Conservation (phyloP, 2,329 filamentous ascomycete species). For the Clonostachys solani region DNA sequence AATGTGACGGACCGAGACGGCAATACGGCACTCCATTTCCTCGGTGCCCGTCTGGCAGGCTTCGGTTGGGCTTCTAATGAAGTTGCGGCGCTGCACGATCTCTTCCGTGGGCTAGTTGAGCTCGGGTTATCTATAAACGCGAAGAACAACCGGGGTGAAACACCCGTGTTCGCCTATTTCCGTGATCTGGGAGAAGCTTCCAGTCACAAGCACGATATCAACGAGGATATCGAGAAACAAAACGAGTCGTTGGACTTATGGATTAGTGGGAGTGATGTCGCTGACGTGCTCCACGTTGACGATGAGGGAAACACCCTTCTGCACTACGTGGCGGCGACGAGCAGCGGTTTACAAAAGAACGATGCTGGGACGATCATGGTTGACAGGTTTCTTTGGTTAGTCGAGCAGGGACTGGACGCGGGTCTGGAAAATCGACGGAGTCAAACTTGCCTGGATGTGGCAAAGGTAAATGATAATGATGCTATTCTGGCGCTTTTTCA, state of each 20-base stretch:
- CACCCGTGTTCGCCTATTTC: background rate
- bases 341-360: no score
- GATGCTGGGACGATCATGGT: background rate
- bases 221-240: background rate
- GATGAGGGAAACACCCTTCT: background rate
- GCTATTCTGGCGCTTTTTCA: background rate
- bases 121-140: background rate
- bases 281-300: background rate
- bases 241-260: background rate
- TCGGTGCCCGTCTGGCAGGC: no score
- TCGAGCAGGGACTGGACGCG: background rate
- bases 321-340: background rate
- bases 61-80: no score
- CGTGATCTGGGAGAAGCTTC: background rate
- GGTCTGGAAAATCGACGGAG: background rate
- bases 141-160: background rate
- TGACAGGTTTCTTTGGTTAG: background rate
- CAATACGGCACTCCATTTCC: no score
- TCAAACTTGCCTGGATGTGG: background rate
- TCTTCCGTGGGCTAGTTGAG: background rate
- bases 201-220: background rate
- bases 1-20: background rate
- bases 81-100: background rate
- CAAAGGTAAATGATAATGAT: background rate
- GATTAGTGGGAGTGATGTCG: background rate